Evolutionary conservation across 2,329 filamentous ascomycete genomes (phyloP).

Genomic region (Colletotrichum chrysophilum): DNA sequence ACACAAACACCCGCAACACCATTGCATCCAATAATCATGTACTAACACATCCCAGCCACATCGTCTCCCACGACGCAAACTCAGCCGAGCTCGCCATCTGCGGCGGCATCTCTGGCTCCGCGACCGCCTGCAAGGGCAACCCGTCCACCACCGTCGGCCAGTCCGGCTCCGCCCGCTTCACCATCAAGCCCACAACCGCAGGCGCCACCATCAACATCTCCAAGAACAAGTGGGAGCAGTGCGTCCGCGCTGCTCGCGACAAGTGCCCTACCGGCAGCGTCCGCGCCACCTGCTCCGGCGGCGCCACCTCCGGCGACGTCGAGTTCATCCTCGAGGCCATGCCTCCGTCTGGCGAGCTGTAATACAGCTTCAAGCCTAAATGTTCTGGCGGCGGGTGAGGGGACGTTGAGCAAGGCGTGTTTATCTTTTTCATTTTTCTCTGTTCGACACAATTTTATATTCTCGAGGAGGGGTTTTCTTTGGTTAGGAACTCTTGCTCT

Average conservation of each 20-base stretch:
- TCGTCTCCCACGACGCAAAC: slow-evolving; percentile 54
- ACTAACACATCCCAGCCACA: slow-evolving; percentile 31
- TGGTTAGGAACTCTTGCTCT: not conserved
- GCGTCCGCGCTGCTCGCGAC: slow-evolving; percentile 56
- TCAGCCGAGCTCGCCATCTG: slow-evolving; percentile 55
- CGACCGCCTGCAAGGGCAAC: slow-evolving; percentile 49
- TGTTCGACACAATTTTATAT: not conserved
- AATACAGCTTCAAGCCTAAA: not conserved
- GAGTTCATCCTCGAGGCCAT: slow-evolving; percentile 33
- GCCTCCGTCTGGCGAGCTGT: not conserved
- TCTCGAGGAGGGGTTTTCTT: not conserved
- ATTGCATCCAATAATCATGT: not conserved
- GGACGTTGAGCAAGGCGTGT: not conserved
- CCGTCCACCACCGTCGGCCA: slow-evolving; percentile 49
- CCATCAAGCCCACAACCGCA: slow-evolving; percentile 41
- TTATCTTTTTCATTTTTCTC: not conserved
- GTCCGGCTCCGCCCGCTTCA: slow-evolving; percentile 54
- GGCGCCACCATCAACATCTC: slow-evolving; percentile 58
- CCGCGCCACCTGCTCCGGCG: slow-evolving; percentile 50
- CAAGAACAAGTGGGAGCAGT: slow-evolving; percentile 59
- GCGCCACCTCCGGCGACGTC: slow-evolving; percentile 51
- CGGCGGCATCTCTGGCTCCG: slow-evolving; percentile 53
- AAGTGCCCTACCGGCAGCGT: slow-evolving; percentile 56
- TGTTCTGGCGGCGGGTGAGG: slow-evolving; percentile 4
- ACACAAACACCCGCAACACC: not conserved